phyloP scores from a whole-genome alignment of 805 yeast genomes.

The Kluyveromyces aestuarii region DNA sequence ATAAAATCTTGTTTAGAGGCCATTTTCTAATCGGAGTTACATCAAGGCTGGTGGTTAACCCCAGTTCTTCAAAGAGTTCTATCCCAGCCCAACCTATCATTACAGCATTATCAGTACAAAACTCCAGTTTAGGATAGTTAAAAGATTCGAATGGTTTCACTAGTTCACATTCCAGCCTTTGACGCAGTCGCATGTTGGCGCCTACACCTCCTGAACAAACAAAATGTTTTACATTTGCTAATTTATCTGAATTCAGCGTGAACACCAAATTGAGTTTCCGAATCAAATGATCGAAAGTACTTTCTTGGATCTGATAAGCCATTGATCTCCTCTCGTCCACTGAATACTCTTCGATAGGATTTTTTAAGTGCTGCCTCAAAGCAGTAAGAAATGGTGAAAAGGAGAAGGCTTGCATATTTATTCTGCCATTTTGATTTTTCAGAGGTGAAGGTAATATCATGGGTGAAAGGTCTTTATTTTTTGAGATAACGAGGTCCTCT shows the following conservation, averaged over 20 bases:
- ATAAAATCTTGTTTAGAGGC: conserved; percentile 54
- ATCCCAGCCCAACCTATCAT: conserved; percentile 99
- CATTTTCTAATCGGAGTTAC: conserved; percentile 70
- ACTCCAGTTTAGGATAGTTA: conserved; percentile 56
- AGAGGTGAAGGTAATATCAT: conserved; percentile 43
- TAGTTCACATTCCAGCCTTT: conserved; percentile 36
- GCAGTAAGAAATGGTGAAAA: conserved; percentile 69
- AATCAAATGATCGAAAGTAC: conserved; percentile 64
- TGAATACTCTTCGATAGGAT: conserved; percentile 12
- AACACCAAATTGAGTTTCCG: conserved; percentile 48
- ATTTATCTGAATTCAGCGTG: conserved; percentile 31
- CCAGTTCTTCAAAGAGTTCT: conserved; percentile 54
- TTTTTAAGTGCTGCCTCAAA: conserved; percentile 28
- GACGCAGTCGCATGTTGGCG: conserved; percentile 52
- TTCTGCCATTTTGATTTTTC: conserved; percentile 38
- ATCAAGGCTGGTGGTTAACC: conserved; percentile 38
- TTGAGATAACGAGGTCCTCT: conserved; percentile 1
- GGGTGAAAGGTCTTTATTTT: conserved; percentile 1
- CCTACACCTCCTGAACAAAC: conserved; percentile 96
- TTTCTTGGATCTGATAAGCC: conserved; percentile 52
- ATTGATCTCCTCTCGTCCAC: conserved; percentile 32
- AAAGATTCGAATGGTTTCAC: conserved; percentile 30
- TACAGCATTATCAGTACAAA: conserved; percentile 91
- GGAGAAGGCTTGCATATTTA: conserved; percentile 47
- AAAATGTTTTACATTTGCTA: conserved; percentile 38